A percentile compares a stretch with the other conserved stretches of the same genome.
These are phyloP conservation scores for Sicyos edulis DNA, from an alignment of 306 rosid genomes.

Conservation along the genomic window DNA sequence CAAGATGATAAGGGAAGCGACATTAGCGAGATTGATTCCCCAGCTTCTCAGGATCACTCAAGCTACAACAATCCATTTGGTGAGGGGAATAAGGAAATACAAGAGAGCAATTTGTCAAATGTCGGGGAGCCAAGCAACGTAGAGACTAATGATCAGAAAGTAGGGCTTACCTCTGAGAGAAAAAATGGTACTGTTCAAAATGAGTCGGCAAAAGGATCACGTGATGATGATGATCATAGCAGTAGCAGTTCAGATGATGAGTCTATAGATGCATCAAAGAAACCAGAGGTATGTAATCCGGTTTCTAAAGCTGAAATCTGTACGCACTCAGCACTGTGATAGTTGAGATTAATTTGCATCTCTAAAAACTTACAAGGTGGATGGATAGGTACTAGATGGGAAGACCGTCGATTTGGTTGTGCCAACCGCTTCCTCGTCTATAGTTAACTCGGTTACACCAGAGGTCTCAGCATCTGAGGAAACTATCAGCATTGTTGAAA, in stretches of 20 bases:
- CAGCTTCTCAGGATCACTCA: slow-evolving; percentile 32
- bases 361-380: slow-evolving; percentile 21
- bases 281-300: slow-evolving; percentile 8
- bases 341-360: slow-evolving; percentile 23
- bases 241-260: slow-evolving; percentile 39
- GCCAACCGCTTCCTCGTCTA: neutral
- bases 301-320: slow-evolving; percentile 17
- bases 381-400: slow-evolving; percentile 24
- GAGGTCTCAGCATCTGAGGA: slow-evolving; percentile 10
- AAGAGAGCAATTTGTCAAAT: slow-evolving; percentile 26
- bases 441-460: slow-evolving; percentile 4
- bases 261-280: slow-evolving; percentile 11
- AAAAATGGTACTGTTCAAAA: slow-evolving; percentile 8
- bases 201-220: neutral
- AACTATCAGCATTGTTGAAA: slow-evolving; percentile 13
- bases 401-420: slow-evolving; percentile 22
- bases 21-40: slow-evolving; percentile 42
- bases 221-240: slow-evolving; percentile 11
- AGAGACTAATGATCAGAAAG: slow-evolving; percentile 27
- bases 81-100: slow-evolving; percentile 33
- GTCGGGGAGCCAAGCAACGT: slow-evolving; percentile 24
- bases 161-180: neutral
- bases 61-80: slow-evolving; percentile 31
- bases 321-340: slow-evolving; percentile 11
- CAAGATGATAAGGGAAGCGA: slow-evolving; percentile 56